These are phyloP conservation scores for Friedmanniomyces simplex DNA, from an alignment of 495 filamentous ascomycete genomes.

Conservation along the genomic window DNA sequence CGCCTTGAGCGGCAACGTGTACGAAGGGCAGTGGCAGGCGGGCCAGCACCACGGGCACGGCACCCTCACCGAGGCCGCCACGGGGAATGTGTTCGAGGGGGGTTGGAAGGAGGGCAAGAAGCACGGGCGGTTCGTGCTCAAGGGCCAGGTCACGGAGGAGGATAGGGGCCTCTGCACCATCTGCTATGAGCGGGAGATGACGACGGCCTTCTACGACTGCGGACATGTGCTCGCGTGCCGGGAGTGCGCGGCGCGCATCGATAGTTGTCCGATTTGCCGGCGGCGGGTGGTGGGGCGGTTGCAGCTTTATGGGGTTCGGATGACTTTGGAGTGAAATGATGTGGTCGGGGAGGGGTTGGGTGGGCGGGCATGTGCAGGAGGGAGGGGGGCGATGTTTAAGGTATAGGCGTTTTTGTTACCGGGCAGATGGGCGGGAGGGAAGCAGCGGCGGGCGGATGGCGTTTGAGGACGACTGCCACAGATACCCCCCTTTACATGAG, in stretches of 20 bases:
- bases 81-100: constrained; percentile 54
- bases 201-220: constrained; percentile 55
- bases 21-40: constrained; percentile 49
- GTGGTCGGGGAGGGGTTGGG: not conserved
- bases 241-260: constrained; percentile 51
- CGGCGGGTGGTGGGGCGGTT: constrained; percentile 48
- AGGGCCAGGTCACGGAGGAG: constrained; percentile 54
- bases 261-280: constrained; percentile 55
- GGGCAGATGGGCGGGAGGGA: too few relatives aligned
- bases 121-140: constrained; percentile 52
- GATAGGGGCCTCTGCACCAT: constrained; percentile 51
- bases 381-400: too few relatives aligned
- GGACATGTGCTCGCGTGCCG: constrained; percentile 57
- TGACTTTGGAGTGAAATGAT: constrained; percentile 14
- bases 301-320: constrained; percentile 38
- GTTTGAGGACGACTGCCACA: too few relatives aligned
- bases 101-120: constrained; percentile 53
- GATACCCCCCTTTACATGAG: too few relatives aligned
- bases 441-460: too few relatives aligned
- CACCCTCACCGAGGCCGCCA: constrained; percentile 46
- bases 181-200: constrained; percentile 53
- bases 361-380: too few relatives aligned
- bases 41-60: constrained; percentile 51
- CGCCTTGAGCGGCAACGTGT: constrained; percentile 48
- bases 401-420: too few relatives aligned